These are phyloP conservation scores for Arxiozyma slooffiae DNA, from an alignment of 1,139 yeast species.

Conservation along the genomic window DNA sequence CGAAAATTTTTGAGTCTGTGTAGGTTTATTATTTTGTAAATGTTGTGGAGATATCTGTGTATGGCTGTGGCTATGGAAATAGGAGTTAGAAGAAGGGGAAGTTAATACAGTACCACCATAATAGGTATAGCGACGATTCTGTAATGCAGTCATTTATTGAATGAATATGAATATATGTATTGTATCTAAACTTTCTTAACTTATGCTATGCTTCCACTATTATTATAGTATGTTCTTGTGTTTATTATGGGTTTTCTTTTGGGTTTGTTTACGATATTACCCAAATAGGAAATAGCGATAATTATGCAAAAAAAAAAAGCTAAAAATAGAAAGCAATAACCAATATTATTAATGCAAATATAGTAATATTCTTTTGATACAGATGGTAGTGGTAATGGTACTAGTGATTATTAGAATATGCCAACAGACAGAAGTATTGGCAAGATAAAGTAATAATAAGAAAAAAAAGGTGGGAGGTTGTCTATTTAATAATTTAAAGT, in stretches of 20 bases:
- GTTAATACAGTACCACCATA: constrained; percentile 18
- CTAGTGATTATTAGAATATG: too few species aligned
- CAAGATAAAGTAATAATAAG: not conserved
- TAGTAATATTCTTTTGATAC: too few species aligned
- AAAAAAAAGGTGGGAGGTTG: too few species aligned
- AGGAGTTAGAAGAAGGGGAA: constrained; percentile 1
- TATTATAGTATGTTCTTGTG: too few species aligned
- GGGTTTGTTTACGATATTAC: not conserved
- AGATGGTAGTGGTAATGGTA: not conserved
- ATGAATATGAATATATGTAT: not conserved
- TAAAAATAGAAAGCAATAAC: not conserved
- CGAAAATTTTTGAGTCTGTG: constrained; percentile 40
- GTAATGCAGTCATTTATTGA: constrained; percentile 3
- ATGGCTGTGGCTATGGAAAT: constrained; percentile 1
- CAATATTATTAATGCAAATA: not conserved
- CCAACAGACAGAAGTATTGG: not conserved
- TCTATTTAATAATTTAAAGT: too few species aligned
- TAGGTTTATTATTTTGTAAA: too few species aligned
- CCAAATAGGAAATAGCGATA: not conserved
- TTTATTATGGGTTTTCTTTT: too few species aligned
- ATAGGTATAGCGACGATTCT: constrained; percentile 15
- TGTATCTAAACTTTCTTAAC: not conserved
- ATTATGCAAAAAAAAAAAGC: not conserved
- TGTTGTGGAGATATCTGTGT: constrained; percentile 2
- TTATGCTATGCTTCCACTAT: not conserved